Evolutionary conservation across 768 basidiomycete species (phyloP), one percentile per base, ranked within the genome.

Genomic region (Xerocomellus intermedius): DNA sequence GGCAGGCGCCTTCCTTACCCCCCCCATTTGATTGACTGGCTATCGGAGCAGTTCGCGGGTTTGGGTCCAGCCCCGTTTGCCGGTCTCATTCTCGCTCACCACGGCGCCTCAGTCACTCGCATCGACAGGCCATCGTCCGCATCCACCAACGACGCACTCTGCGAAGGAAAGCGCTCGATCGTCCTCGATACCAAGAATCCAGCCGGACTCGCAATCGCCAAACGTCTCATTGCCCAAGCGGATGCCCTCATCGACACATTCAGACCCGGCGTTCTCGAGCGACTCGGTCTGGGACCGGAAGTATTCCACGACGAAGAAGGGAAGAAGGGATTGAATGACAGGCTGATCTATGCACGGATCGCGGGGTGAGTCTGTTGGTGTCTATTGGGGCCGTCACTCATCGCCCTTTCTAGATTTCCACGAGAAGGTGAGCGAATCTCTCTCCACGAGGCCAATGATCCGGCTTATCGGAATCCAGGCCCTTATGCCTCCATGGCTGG

Each of bases 171-270:
- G 65, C 84, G 85, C 8, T 90, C 90, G n/a, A 76, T 91, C 49
- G 75, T 80, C 16, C 73, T 93, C 52, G 81, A 89, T 61, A 77
- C 83, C 17, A 93, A 92, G 73, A 67, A 76, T 8, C 68, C 75
- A 10, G 77, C 76, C 28, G 91, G 91, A 32, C 68, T 80, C 41
- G 78, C 77, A 19, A 65, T 84, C 19, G 64, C 86, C 52, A 78
- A 77, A 66, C 79, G 75, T 42, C 74, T 94, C 54, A 80, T 92
- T 22, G 67, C 74, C 28, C 69, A 77, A 35, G 86, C 89, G n/a
- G 91, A 94, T 68, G 79, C 93, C 16, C 73, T 93, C 42, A 89
- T 94, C 62, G 91, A 94, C 65, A 84, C 91, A 1, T 94, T 88
- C 68, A 76, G 91, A 44, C 89, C 91, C 47, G 91, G 91, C 1